Evolutionary conservation across 805 yeast species (phyloP), one percentile per base, ranked within the genome.

Genomic region (Wickerhamomyces sydowiorum): DNA sequence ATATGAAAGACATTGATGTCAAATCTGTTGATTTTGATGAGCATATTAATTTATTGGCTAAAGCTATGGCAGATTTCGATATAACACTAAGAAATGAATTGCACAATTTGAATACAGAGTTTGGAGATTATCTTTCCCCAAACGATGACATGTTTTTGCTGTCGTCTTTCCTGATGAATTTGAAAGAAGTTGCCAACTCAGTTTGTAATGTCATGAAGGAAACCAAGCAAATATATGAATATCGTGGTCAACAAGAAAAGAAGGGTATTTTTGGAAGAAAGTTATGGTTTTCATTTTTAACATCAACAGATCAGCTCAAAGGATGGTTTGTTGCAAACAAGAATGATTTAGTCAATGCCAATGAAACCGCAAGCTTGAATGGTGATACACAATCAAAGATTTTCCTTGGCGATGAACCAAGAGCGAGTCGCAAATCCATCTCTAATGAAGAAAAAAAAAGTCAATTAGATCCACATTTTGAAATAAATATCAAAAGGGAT

Each of bases 91-190:
- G 66, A 39, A 56, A 59, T 21, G 65, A 66, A 40, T 49, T 72
- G 37, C 54, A 59, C 13, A 50, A 46, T 20, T 39, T 64, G 13
- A 49, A 58, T 40, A 41, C 48, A 7, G 52, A 49, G 29, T 45
- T 51, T 20, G 54, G 55, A 14, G 61, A 62, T 33, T 51, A 61
- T 22, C 48, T 72, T 7, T 54, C 67, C 29, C 77, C 78, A 10
- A 64, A 70, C 39, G 78, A 73, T 44, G 76, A 74, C 48, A 65
- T 71, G 60, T 75, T 75, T 46, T 49, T 75, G 14, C 42, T 75
- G 4, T 72, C 79, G 1, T 72, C 78, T 0, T 75, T 74, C 50
- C 42, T 75, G 20, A 63, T 74, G 58, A 75, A 75, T 48, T 59
- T 71, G 36, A 66, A 72, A 46, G 70, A 70, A 45, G 55, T 62